phyloP scores from a whole-genome alignment of 2,329 filamentous ascomycete genomes.

The Aspergillus glaucus region DNA sequence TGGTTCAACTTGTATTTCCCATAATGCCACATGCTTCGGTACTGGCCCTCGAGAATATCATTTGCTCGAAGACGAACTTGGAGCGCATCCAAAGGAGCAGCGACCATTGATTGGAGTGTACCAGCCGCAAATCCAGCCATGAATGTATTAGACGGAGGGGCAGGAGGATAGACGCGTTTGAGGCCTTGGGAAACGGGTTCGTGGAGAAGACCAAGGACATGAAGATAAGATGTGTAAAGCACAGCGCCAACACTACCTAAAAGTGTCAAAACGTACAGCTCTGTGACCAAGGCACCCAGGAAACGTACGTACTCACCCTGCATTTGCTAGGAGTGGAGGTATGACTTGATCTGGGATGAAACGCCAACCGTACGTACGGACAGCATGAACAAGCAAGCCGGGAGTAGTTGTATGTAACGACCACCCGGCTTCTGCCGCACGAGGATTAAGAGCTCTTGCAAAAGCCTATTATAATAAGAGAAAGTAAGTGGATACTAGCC shows the following conservation, averaged over 20 bases:
- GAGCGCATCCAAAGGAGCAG: conserved; percentile 58
- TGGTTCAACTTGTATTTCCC: conserved; percentile 51
- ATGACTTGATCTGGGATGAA: conserved; percentile 61
- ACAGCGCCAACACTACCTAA: conserved; percentile 51
- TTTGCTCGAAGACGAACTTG: conserved; percentile 56
- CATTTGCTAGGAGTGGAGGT: conserved; percentile 58
- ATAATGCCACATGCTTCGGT: conserved; percentile 60
- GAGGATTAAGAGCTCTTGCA: conserved; percentile 57
- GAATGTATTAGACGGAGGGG: conserved; percentile 49
- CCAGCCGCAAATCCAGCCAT: conserved; percentile 55
- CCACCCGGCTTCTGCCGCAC: conserved; percentile 43
- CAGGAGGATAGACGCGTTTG: conserved; percentile 56
- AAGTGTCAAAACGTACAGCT: neutral
- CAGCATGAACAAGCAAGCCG: conserved; percentile 54
- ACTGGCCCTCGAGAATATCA: conserved; percentile 54
- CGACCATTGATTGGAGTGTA: conserved; percentile 54
- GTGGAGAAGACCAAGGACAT: conserved; percentile 52
- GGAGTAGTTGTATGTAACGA: conserved; percentile 57
- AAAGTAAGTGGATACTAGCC: conserved; percentile 5
- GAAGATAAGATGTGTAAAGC: conserved; percentile 58
- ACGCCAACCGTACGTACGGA: conserved; percentile 56
- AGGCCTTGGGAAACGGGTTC: conserved; percentile 51
- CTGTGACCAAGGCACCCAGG: neutral
- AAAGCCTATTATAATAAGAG: conserved; percentile 44
- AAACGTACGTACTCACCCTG: conserved; percentile 37